Evolutionary conservation across 106 monocot genomes (phyloP), one percentile per base, ranked within the genome.

Genomic region (Acorus calamus): DNA sequence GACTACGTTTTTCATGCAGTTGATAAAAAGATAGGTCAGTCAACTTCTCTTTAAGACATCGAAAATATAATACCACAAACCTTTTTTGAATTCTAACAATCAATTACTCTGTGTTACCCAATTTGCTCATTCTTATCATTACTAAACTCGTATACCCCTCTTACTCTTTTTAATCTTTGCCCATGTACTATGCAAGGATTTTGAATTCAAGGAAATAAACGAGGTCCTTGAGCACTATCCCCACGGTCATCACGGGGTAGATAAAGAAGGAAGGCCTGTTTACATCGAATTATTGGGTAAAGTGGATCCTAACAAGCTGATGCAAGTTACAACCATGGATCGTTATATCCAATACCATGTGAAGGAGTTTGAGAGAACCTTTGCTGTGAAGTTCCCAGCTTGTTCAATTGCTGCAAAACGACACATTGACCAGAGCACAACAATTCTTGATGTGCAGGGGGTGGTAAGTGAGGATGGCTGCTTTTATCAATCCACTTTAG

Each of bases 181-280:
- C 28, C 28, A 28, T 28, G 28, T 28, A 28, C 28, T 28, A 28
- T 28, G 28, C 28, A 54, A 71, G 71, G 71, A 71, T 63, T 71
- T 71, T 54, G 55, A 56, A 13, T 71, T 71, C 71, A 55, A 63
- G 47, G 71, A 71, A 55, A 11, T 71, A 4, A 55, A 71, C 14
- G 63, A 71, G 14, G 71, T 71, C 44, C 14, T 71, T 7, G 55
- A 71, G 41, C 57, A 71, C 63, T 71, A 71, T 52, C 71, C 71
- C 3, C 71, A 71, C 10, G 71, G 71, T 48, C 71, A 71, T 63
- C 71, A 71, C 42, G 71, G 71, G 28, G 71, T 71, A 28, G 71
- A 71, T 61, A 71, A 71, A 47, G 71, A 71, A n/a, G 71, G 71
- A 9, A 63, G 71, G 42, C 71, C 71, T 14, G 52, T 71, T 71